A percentile compares a stretch with the other conserved stretches of the same genome.
Conservation (phyloP, 306 rosid species). For the Gleditsia sinensis region DNA sequence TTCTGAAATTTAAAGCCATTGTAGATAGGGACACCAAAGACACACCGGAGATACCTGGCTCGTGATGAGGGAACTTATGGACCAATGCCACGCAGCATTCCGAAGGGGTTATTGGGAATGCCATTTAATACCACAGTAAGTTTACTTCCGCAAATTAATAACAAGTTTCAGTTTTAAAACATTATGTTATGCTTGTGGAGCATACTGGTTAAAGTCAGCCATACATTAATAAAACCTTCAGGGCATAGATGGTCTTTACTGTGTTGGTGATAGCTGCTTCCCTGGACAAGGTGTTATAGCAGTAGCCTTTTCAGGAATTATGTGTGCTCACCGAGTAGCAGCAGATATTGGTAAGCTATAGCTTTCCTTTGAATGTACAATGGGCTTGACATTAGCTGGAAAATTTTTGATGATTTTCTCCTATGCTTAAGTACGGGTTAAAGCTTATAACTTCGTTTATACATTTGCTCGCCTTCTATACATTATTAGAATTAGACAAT, state of each 20-base stretch:
- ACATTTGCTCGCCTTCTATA: neutral
- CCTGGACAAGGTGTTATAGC: constrained; percentile 99
- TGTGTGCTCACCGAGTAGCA: constrained; percentile 97
- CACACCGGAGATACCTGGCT: constrained; percentile 86
- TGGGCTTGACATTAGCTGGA: neutral
- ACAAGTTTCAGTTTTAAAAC: constrained; percentile 20
- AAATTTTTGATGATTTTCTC: neutral
- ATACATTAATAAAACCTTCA: constrained; percentile 45
- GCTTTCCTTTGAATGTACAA: constrained; percentile 18
- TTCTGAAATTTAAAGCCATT: constrained; percentile 31
- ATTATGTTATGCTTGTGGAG: constrained; percentile 23
- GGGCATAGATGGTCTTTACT: constrained; percentile 85
- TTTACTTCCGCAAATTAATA: constrained; percentile 10
- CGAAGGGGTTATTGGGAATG: constrained; percentile 94
- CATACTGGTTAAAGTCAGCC: constrained; percentile 20
- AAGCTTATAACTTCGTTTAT: constrained; percentile 1
- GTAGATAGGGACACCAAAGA: constrained; percentile 96
- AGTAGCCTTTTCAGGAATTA: constrained; percentile 92
- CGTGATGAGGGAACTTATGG: constrained; percentile 90
- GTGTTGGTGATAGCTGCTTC: constrained; percentile 99
- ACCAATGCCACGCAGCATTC: constrained; percentile 86
- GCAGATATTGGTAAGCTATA: constrained; percentile 78
- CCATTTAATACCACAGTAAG: constrained; percentile 96
- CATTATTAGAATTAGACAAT: neutral
- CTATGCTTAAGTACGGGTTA: neutral